Base-by-base conservation (phyloP, 306 rosid species). In the Vicia villosa region DNA sequence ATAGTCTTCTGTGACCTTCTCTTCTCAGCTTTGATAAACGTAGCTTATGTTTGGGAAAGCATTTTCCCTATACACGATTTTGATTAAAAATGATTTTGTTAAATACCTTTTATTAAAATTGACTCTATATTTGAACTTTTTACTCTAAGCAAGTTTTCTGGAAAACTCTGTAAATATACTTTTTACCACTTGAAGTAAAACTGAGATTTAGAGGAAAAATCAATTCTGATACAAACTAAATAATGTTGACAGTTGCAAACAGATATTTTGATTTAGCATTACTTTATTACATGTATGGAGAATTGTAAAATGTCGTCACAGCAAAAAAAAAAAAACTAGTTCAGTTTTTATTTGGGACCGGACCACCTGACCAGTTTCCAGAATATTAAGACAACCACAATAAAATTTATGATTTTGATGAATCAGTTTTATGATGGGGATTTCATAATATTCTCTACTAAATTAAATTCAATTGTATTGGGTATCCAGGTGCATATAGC, bases 401-500 rank as follows among this genome's bases (percentile, higher is more conserved):
- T 42, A 10, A 55, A 30, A 9, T 21, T 10, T 59, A 9, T n/a
- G 68, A 63, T 30, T 73, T 64, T 64, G 69, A 58, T 64, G 68
- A 64, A 49, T 41, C 43, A 51, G 38, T 74, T 46, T 51, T 60
- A 49, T 30, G 58, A 30, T 20, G 14, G 61, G 63, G 50, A 13
- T 46, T 45, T 77, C 47, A 41, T 26, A 47, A 17, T 22, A 50
- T 63, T 32, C 41, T 15, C 21, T 51, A 17, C 73, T 73, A 46
- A 82, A 50, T 73, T 73, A 46, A 82, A 50, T 73, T 63, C 52
- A 20, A 11, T 22, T 42, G 17, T 24, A 41, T 63, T 67, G 81
- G 79, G 59, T 63, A 75, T 82, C 68, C 89, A 93, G 98, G 98
- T 88, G 68, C 96, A 86, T 69, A 43, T 88, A 72, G 91, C 90